phyloP scores from a whole-genome alignment of 2,329 filamentous ascomycete genomes.

The Fusarium sp. region DNA sequence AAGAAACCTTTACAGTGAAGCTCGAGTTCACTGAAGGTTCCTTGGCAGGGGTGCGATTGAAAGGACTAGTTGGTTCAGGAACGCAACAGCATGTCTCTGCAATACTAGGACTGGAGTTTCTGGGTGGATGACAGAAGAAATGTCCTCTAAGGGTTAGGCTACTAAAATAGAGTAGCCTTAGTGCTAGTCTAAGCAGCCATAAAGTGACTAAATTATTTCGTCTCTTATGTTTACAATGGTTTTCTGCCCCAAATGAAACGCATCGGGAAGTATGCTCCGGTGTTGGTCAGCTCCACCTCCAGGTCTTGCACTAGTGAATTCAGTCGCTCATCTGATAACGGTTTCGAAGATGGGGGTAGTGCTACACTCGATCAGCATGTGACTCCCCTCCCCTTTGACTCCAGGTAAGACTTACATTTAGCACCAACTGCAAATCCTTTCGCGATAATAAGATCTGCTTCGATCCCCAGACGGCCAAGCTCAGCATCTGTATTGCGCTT shows the following conservation, averaged over 20 bases:
- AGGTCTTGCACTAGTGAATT: neutral
- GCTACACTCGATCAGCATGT: neutral
- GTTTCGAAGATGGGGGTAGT: neutral
- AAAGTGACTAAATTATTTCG: no score
- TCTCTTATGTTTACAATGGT: neutral
- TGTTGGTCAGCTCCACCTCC: neutral
- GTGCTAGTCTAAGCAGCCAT: no score
- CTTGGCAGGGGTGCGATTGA: neutral
- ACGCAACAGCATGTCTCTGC: neutral
- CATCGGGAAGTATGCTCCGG: conserved; percentile 3
- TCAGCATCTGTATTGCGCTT: neutral
- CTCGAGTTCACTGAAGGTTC: neutral
- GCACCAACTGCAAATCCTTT: conserved; percentile 14
- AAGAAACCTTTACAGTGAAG: neutral
- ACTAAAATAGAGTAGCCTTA: no score
- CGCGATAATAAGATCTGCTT: conserved; percentile 1
- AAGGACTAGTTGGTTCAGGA: neutral
- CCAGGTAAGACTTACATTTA: neutral
- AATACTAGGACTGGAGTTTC: neutral
- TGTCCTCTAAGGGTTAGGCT: no score
- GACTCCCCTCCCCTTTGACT: fast-evolving
- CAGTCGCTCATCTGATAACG: neutral
- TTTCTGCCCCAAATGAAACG: conserved; percentile 14
- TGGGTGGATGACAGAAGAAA: no score
- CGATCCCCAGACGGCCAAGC: neutral